Base-by-base conservation (phyloP, 305 asterid species). In the Solanum hybrid region DNA sequence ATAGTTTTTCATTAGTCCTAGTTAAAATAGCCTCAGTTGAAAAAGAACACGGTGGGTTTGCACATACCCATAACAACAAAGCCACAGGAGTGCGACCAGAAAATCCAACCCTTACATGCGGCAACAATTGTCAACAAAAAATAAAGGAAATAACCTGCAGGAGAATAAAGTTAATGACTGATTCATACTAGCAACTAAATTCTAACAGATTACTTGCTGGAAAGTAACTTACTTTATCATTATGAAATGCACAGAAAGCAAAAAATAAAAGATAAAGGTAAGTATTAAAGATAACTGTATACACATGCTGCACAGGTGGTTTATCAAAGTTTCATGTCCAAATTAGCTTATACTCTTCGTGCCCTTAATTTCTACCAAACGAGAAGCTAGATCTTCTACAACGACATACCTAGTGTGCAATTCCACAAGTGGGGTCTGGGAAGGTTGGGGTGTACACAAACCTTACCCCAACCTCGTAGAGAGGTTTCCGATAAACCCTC, bases 1-100 rank as follows among this genome's bases (percentile, higher is more conserved):
- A 90, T 38, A 90, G 69, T 60, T 89, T 89, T 27, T 81, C 84
- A 72, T 56, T 87, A 91, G 91, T 69, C 66, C 69, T 42, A 79
- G 84, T 85, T 76, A 35, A 42, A 76, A 60, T 14, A 34, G 31
- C 60, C 88, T 82, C 75, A 89, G 88, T 73, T 79, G 38, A 64
- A 84, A 90, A 14, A 87, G 88, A 86, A 79, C 32, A 42, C 36
- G 51, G 89, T 10, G 10, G 82, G 75, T 91, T 90, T 88, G 69
- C 92, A 87, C 98, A 40, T 93, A 97, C 99, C 99, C 99, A 96
- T 95, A 92, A 91, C 90, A 85, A 95, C 73, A 94, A 97, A 96
- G 89, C 99, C 99, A 93, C 99, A 96, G 42, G 96, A 95, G 91
- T 92, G 91, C 38, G 96, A 94, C 99, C 99, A 97, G 93, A 96